Conservation (phyloP, 176 grass and related monocot genomes). For the Microstegium vimineum region DNA sequence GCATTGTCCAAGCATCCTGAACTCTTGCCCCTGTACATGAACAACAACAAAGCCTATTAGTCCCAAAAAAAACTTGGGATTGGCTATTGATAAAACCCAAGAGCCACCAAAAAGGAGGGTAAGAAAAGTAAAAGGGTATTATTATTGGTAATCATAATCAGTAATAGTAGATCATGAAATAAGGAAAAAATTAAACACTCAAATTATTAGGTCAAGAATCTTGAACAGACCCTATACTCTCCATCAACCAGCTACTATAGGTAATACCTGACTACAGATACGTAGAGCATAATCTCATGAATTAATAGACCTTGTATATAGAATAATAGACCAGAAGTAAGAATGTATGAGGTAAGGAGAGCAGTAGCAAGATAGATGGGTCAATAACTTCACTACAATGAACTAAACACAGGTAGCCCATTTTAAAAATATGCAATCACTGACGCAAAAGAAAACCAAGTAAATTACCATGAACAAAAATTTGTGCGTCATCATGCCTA, state of each 20-base stretch:
- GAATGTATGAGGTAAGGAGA: not conserved
- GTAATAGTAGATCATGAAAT: not conserved
- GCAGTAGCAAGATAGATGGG: not conserved
- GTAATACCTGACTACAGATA: not conserved
- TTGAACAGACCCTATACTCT: conserved; percentile 7
- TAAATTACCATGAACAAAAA: conserved; percentile 80
- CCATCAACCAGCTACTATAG: not conserved
- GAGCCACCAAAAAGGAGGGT: not conserved
- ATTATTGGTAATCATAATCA: not conserved
- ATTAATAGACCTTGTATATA: not conserved
- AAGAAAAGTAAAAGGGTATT: not conserved
- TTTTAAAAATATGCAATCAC: not conserved
- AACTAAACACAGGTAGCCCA: not conserved
- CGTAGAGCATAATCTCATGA: not conserved
- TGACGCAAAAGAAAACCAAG: not conserved
- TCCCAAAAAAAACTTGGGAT: not conserved
- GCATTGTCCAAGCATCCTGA: conserved; percentile 76
- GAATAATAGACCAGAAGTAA: not conserved
- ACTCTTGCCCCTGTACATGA: conserved; percentile 59
- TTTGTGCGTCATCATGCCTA: conserved; percentile 74
- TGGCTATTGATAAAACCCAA: not conserved
- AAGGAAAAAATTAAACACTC: conserved; percentile 8
- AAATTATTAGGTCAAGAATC: conserved; percentile 14
- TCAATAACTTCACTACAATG: not conserved
- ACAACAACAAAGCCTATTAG: not conserved